Percentiles rank a stretch among this genome's conserved stretches.
phyloP scores from a whole-genome alignment of 2,329 filamentous ascomycete genomes.

The Cytospora schulzeri region DNA sequence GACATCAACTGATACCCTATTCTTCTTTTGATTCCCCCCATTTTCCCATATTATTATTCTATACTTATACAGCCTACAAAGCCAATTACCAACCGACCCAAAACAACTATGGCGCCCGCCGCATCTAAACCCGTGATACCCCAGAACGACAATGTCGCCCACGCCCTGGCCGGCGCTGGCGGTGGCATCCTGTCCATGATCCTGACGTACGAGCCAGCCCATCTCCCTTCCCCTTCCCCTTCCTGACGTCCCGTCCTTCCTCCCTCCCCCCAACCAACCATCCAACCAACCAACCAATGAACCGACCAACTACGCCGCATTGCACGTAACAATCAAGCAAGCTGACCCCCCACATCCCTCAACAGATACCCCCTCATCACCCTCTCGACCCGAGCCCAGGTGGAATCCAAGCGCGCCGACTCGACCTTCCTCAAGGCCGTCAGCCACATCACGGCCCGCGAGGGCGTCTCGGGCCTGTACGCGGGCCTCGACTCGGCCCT shows the following conservation, averaged over 20 bases:
- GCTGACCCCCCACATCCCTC: constrained; percentile 15
- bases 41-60: neutral
- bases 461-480: constrained; percentile 87
- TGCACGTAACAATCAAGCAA: constrained; percentile 5
- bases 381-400: constrained; percentile 93
- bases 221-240: no score
- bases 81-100: neutral
- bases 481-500: constrained; percentile 90
- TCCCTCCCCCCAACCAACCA: neutral
- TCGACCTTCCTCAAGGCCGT: constrained; percentile 83
- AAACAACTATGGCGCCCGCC: constrained; percentile 32
- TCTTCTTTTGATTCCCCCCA: neutral
- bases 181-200: constrained; percentile 95
- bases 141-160: constrained; percentile 94
- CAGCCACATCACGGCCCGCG: constrained; percentile 83
- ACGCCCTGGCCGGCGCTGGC: constrained; percentile 89
- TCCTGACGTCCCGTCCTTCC: constrained; percentile 16
- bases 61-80: neutral
- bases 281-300: no score
- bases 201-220: constrained; percentile 66
- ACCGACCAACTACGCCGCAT: no score
- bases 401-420: constrained; percentile 92
- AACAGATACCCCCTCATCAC: constrained; percentile 91
- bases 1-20: constrained; percentile 21
- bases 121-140: constrained; percentile 66